These are phyloP conservation scores for Rosellinia necatrix DNA, from an alignment of 2,329 filamentous ascomycete species.

Conservation along the genomic window DNA sequence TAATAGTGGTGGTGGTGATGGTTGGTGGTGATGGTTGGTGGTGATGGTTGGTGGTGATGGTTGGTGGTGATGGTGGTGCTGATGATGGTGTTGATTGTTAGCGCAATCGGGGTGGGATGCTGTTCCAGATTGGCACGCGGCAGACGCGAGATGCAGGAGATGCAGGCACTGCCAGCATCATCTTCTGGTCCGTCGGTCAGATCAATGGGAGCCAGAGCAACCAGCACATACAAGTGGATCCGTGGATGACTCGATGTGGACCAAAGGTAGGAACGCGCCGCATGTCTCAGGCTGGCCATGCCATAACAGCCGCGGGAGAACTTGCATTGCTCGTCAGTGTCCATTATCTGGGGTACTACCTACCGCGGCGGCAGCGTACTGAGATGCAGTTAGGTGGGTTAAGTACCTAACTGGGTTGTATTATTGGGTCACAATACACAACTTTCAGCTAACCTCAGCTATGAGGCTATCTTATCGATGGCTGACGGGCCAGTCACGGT, in stretches of 20 bases:
- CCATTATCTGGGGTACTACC: too few species aligned
- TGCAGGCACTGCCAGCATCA: slow-evolving; percentile 22
- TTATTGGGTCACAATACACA: too few species aligned
- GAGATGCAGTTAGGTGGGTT: too few species aligned
- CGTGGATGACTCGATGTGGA: not conserved
- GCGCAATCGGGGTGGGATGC: not conserved
- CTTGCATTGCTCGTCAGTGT: too few species aligned
- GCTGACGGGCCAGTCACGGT: too few species aligned
- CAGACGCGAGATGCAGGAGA: slow-evolving; percentile 12
- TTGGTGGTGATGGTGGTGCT: not conserved
- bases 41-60: not conserved
- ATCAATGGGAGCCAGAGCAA: slow-evolving; percentile 9
- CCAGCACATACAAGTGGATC: slow-evolving; percentile 18
- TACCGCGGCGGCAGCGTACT: too few species aligned
- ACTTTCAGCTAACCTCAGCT: too few species aligned
- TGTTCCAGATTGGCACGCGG: slow-evolving; percentile 10
- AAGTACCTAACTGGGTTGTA: too few species aligned
- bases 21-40: too few species aligned
- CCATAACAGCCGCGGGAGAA: not conserved
- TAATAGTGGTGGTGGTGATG: too few species aligned
- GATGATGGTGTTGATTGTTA: not conserved
- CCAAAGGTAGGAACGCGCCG: slow-evolving; percentile 17
- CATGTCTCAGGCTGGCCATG: slow-evolving; percentile 10
- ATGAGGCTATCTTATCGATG: too few species aligned
- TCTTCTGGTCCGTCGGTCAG: slow-evolving; percentile 14